These are phyloP conservation scores for Populus ilicifolia DNA, from an alignment of 345 rosid genomes.

Conservation along the genomic window DNA sequence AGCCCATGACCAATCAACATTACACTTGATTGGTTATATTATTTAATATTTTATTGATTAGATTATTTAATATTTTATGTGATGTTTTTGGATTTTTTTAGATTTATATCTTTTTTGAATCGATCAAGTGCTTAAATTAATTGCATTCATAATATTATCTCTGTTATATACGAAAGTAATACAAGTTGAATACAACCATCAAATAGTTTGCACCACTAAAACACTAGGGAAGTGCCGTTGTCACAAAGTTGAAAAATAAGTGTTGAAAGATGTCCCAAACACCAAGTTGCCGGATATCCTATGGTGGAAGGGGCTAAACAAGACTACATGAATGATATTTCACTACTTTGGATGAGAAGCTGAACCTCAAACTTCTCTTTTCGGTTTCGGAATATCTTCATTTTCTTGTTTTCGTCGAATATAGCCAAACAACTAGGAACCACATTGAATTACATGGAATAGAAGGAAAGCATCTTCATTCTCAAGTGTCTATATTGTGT, in stretches of 20 bases:
- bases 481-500: neutral
- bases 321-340: neutral
- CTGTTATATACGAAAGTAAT: neutral
- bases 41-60: no score
- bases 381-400: neutral
- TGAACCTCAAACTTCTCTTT: neutral
- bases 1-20: no score
- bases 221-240: neutral
- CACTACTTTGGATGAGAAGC: neutral
- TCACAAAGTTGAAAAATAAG: neutral
- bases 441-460: neutral
- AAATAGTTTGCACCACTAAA: neutral
- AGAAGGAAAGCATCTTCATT: neutral
- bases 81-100: no score
- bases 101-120: no score
- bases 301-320: neutral
- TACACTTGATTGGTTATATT: no score
- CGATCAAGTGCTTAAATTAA: no score
- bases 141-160: no score
- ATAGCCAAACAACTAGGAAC: constrained; percentile 1
- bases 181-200: neutral
- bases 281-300: neutral
- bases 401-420: constrained; percentile 4
- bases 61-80: no score
- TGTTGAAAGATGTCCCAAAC: neutral